Evolutionary conservation across 495 filamentous ascomycete species (phyloP).

Genomic region (Podospora comata): DNA sequence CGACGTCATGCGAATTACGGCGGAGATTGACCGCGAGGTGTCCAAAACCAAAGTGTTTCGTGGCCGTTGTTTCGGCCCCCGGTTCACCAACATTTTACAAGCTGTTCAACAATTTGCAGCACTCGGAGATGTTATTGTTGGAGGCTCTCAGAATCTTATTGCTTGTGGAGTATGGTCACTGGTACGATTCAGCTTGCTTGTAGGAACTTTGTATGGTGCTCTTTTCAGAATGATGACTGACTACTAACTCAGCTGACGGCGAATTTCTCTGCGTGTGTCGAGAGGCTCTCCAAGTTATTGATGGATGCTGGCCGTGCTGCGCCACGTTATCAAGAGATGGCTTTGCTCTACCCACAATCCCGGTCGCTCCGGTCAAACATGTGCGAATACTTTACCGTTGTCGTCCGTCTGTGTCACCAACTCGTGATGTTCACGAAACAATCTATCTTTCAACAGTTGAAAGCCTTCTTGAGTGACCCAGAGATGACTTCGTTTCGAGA

Average conservation of each 20-base stretch:
- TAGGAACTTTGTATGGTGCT: slow-evolving; percentile 24
- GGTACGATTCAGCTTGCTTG: slow-evolving; percentile 41
- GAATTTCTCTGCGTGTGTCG: slow-evolving; percentile 35
- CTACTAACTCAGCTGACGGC: slow-evolving; percentile 25
- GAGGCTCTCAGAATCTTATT: slow-evolving; percentile 45
- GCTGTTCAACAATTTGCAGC: slow-evolving; percentile 44
- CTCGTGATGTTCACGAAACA: slow-evolving; percentile 37
- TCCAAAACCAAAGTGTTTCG: slow-evolving; percentile 20
- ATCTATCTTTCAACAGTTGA: slow-evolving; percentile 35
- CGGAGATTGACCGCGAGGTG: slow-evolving; percentile 37
- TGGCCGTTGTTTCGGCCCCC: slow-evolving; percentile 41
- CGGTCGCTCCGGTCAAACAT: slow-evolving; percentile 37
- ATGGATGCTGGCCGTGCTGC: slow-evolving; percentile 41
- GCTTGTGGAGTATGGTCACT: slow-evolving; percentile 46
- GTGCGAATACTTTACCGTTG: slow-evolving; percentile 44
- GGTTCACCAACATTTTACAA: slow-evolving; percentile 43
- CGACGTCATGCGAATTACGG: slow-evolving; percentile 45
- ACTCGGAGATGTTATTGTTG: slow-evolving; percentile 43
- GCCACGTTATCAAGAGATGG: slow-evolving; percentile 43
- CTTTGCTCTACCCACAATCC: slow-evolving; percentile 41
- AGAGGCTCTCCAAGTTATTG: slow-evolving; percentile 42
- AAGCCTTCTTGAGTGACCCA: slow-evolving; percentile 30
- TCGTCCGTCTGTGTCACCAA: slow-evolving; percentile 42
- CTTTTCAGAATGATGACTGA: slow-evolving; percentile 19
- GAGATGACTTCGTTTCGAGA: slow-evolving; percentile 34